phyloP scores from a whole-genome alignment of 805 yeast species.

The Yamadazyma insecticola region DNA sequence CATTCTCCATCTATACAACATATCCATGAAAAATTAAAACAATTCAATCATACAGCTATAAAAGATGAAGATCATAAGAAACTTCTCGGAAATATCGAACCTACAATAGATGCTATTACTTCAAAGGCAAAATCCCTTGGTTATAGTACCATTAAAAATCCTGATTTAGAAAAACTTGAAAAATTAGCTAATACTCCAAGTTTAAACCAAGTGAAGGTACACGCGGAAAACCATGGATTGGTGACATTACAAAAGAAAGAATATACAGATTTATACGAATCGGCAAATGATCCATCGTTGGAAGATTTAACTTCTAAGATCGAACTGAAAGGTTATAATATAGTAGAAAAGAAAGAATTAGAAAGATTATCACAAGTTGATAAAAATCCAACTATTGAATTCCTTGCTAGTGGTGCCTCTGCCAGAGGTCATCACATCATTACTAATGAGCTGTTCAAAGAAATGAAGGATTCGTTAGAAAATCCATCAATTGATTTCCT shows the following conservation, averaged over 20 bases:
- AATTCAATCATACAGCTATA: conserved; percentile 10
- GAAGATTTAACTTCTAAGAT: conserved; percentile 20
- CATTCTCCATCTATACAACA: conserved; percentile 17
- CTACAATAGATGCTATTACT: conserved; percentile 15
- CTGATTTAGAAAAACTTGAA: conserved; percentile 13
- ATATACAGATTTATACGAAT: conserved; percentile 25
- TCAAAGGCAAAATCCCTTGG: conserved; percentile 12
- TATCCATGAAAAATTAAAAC: conserved; percentile 6
- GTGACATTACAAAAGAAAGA: conserved; percentile 29
- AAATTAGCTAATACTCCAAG: conserved; percentile 29
- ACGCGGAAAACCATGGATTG: conserved; percentile 30
- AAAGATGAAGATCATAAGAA: conserved; percentile 10
- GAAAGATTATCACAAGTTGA: conserved; percentile 6
- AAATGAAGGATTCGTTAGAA: conserved; percentile 17
- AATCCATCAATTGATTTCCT: conserved; percentile 21
- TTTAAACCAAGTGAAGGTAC: conserved; percentile 27
- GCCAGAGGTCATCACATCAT: conserved; percentile 5
- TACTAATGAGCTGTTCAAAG: conserved; percentile 14
- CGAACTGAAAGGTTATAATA: conserved; percentile 4
- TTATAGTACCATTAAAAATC: conserved; percentile 9
- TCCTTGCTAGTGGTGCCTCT: conserved; percentile 3
- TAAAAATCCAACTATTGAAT: conserved; percentile 7
- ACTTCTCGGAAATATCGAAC: conserved; percentile 13
- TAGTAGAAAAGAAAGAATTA: conserved; percentile 10
- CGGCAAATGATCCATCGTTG: conserved; percentile 24